A percentile compares a stretch with the other conserved stretches of the same genome.
These are phyloP conservation scores for Skeletonema menzelii DNA, from an alignment of 108 stramenopile genomes.

Conservation along the genomic window DNA sequence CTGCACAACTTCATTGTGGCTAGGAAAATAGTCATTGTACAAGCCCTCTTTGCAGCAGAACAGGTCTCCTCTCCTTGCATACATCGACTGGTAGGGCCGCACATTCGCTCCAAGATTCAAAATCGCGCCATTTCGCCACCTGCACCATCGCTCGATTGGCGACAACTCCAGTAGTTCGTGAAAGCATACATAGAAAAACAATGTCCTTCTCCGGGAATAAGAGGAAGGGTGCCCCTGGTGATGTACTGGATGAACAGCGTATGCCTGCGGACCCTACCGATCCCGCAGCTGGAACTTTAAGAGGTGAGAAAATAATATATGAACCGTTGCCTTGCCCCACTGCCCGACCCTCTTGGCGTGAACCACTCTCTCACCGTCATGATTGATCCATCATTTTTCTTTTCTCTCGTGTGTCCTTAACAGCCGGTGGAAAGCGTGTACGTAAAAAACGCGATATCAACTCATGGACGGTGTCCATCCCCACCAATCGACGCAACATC, in stretches of 20 bases:
- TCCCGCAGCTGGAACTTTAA: neutral
- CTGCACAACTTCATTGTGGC: too few species aligned
- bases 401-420: neutral
- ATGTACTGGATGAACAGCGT: neutral
- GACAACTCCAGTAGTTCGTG: neutral
- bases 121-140: neutral
- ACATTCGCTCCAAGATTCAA: neutral
- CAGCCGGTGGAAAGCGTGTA: conserved; percentile 26
- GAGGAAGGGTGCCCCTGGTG: neutral
- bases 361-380: neutral
- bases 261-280: neutral
- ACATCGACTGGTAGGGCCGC: neutral
- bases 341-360: neutral
- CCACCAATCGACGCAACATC: conserved; percentile 55
- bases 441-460: conserved; percentile 36
- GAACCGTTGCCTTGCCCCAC: neutral
- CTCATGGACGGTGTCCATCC: conserved; percentile 41
- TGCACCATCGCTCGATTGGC: neutral
- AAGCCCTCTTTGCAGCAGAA: neutral
- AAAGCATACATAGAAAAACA: neutral
- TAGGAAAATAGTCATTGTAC: neutral
- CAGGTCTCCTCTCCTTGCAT: neutral
- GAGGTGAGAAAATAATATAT: neutral
- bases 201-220: neutral
- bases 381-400: neutral